Evolutionary conservation across 768 basidiomycete species (phyloP).

Genomic region (Suillus discolor): DNA sequence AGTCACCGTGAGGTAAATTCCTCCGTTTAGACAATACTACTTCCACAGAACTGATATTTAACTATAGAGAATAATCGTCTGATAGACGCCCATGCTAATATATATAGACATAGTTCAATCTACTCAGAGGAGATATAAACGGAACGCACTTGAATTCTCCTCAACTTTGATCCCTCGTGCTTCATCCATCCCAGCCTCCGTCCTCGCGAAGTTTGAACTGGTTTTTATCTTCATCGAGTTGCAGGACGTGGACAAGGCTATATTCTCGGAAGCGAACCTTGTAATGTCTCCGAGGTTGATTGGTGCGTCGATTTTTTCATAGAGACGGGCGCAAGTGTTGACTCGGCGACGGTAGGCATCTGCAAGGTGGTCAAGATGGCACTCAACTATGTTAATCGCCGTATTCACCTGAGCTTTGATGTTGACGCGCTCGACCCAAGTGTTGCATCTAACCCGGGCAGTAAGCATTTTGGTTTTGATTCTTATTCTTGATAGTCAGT

Average conservation of each 20-base stretch:
- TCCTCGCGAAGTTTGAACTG: slow-evolving; percentile 44
- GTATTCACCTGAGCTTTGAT: slow-evolving; percentile 95
- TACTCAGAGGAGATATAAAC: slow-evolving; percentile 92
- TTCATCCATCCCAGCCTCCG: slow-evolving; percentile 14
- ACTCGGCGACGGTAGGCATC: slow-evolving; percentile 56
- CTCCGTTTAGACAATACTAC: neutral
- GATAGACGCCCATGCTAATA: slow-evolving; percentile 98
- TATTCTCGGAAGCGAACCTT: slow-evolving; percentile 68
- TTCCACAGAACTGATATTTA: slow-evolving; percentile 10
- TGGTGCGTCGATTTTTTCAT: slow-evolving; percentile 46
- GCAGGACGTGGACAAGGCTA: slow-evolving; percentile 85
- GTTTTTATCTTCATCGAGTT: slow-evolving; percentile 92
- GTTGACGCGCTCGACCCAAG: slow-evolving; percentile 92
- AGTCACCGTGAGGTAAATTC: slow-evolving; percentile 73
- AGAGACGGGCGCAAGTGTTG: slow-evolving; percentile 49
- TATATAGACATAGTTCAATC: slow-evolving; percentile 83
- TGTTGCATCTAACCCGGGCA: slow-evolving; percentile 68
- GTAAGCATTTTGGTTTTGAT: slow-evolving; percentile 41
- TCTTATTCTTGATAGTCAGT: neutral
- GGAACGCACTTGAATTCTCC: slow-evolving; percentile 93
- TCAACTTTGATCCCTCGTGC: slow-evolving; percentile 45
- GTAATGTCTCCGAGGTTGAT: slow-evolving; percentile 89
- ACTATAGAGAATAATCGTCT: slow-evolving; percentile 74
- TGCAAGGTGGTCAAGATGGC: slow-evolving; percentile 96
- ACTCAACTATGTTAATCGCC: slow-evolving; percentile 86